Percentiles rank a stretch among this genome's conserved stretches.
Conservation (phyloP, 179 eudicot genomes). For the Vitellaria paradoxa region DNA sequence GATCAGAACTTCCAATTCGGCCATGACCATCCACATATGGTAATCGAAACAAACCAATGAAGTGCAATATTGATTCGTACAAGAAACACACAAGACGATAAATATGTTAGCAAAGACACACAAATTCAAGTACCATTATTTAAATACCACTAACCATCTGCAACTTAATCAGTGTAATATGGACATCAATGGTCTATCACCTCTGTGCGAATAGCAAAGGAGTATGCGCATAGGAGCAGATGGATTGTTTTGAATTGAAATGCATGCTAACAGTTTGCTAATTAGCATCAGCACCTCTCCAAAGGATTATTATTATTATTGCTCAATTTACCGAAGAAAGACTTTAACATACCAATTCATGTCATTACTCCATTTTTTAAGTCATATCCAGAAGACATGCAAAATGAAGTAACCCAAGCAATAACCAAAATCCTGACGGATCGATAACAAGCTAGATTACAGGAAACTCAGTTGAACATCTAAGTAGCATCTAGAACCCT, state of each 20-base stretch:
- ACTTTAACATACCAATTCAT: conserved; percentile 4
- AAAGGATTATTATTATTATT: background rate
- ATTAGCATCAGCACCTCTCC: background rate
- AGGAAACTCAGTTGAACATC: background rate
- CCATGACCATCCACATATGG: no score
- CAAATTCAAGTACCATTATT: background rate
- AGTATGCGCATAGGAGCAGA: background rate
- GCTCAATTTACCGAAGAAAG: conserved; percentile 4
- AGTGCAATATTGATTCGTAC: no score
- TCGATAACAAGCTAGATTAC: background rate
- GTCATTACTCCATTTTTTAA: background rate
- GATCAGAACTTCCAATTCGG: no score
- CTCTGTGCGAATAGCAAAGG: background rate
- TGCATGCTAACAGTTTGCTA: background rate
- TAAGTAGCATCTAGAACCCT: background rate
- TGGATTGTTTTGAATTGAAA: background rate
- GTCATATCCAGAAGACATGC: background rate
- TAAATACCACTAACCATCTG: background rate
- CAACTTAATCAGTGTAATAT: background rate
- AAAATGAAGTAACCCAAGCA: background rate
- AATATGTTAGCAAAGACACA: background rate
- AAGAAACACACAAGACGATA: background rate
- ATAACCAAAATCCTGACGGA: background rate
- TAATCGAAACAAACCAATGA: no score
- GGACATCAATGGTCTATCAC: background rate